Base-by-base conservation (phyloP, 2,329 filamentous ascomycete genomes). In the Colletotrichum cordylinicola region DNA sequence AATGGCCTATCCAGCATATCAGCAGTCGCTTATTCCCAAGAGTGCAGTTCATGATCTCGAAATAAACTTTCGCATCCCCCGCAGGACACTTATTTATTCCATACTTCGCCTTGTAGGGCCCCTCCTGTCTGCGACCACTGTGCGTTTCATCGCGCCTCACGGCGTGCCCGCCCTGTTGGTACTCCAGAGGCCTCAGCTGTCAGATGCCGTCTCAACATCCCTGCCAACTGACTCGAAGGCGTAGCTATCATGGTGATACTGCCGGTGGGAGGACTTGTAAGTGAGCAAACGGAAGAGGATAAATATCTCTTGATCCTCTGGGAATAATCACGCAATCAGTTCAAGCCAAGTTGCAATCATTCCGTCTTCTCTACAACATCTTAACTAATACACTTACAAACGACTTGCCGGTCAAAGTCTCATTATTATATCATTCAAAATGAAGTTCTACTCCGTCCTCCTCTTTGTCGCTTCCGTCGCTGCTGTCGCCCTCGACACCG, bases 401-500 rank as follows among this genome's bases (percentile, higher is more conserved):
- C 58, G 67, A 16, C 67, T 71, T 74, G 70, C 60, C 24, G 60
- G 67, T 71, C 18, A 60, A 75, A 67, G 67, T 61, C 39, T 7
- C 60, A 15, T 13, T 35, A n/a, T 6, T 27, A 18, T 43, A 43
- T 43, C 15, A 21, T 13, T 29, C 39, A 75, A 72, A 75, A 75
- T 75, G 69, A 75, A 67, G 52, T 64, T 75, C 39, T 67, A 39
- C 55, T 27, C 69, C 4, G 39, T 75, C 37, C n/a, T 72, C 61
- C 15, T 75, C 15, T 72, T 75, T 15, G 55, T 67, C 16, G 69
- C 73, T 9, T 72, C 62, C n/a, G 68, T 75, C 31, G 73, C 61
- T 27, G 73, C 73, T 27, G 73, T 75, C 9, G 73, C 73, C 4
- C 37, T 75, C 15, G 62, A 72, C 39, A 75, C 69, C 21, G 39